phyloP scores from a whole-genome alignment of 345 rosid genomes.

The Lumnitzera racemosa region DNA sequence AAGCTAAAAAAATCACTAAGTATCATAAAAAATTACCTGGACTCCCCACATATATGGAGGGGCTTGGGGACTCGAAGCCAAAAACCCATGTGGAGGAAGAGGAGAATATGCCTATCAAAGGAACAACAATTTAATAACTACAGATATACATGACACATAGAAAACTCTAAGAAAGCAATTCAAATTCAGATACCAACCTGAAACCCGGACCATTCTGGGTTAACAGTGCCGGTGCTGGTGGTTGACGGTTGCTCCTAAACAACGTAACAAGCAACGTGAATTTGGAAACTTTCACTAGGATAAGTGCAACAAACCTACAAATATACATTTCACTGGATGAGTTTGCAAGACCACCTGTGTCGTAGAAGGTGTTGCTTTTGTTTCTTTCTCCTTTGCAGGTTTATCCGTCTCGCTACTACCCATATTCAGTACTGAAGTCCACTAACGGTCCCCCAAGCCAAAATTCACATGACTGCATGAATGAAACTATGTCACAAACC shows the following conservation, averaged over 20 bases:
- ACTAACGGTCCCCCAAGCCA: no score
- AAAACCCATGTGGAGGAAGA: slow-evolving; percentile 87
- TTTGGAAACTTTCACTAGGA: slow-evolving; percentile 1
- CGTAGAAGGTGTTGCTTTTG: slow-evolving; percentile 43
- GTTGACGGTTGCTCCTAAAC: slow-evolving; percentile 66
- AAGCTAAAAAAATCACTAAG: neutral
- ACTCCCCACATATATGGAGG: slow-evolving; percentile 99
- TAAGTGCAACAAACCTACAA: slow-evolving; percentile 8
- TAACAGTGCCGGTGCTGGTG: slow-evolving; percentile 46
- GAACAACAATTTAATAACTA: slow-evolving; percentile 13
- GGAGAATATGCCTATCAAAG: slow-evolving; percentile 76
- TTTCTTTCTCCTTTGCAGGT: slow-evolving; percentile 58
- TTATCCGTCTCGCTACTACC: slow-evolving; percentile 27
- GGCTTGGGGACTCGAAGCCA: slow-evolving; percentile 97
- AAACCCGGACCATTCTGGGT: slow-evolving; percentile 94
- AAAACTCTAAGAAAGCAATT: slow-evolving; percentile 2
- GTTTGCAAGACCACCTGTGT: slow-evolving; percentile 46
- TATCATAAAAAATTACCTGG: slow-evolving; percentile 49
- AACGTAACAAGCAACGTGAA: slow-evolving; percentile 6
- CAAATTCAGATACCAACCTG: slow-evolving; percentile 69
- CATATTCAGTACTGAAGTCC: no score
- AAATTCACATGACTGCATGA: no score
- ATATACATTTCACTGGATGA: neutral
- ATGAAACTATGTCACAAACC: no score
- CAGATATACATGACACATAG: slow-evolving; percentile 3